Base-by-base conservation (phyloP, 257 asterid genomes). In the Nicotiana noctiflora region DNA sequence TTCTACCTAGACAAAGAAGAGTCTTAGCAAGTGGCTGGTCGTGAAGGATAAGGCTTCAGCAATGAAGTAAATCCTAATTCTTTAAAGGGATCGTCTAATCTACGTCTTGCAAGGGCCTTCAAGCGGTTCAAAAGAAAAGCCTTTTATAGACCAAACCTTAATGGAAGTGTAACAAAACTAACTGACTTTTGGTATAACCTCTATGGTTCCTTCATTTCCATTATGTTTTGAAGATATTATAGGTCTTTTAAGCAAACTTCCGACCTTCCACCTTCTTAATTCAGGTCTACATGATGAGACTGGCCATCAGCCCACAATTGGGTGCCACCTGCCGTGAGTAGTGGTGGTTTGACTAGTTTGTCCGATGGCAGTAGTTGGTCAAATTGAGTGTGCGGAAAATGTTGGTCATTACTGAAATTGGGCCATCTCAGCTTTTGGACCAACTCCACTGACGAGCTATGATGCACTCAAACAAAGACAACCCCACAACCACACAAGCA, bases 261-360 rank as follows among this genome's bases (percentile, higher is more conserved):
- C 5, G 5, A 67, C 76, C 46, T n/a, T n/a, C n/a, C n/a, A n/a
- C n/a, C n/a, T 34, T 18, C 8, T 40, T 9, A 2, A 7, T 44
- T 70, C 77, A 44, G 77, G 6, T 70, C 57, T 68, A 40, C 57
- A 31, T 79, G 83, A 86, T 74, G 83, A 88, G 87, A 85, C 82
- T 88, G 70, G 91, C 81, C 80, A 77, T 77, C 64, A 79, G 67
- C 80, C 61, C 78, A 55, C 25, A 72, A 72, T 23, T 23, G 77
- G 37, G 31, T 44, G 31, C 13, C 59, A 21, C 59, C 37, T 21
- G 21, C 77, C 59, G 77, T 70, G 70, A 52, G 75, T 52, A 65
- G 8, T 44, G 75, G 60, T 79, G 75, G 75, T 79, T 79, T 40
- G 82, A 79, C 82, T 25, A 37, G 9, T 8, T 68, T 40, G 27